Evolutionary conservation across 2,329 filamentous ascomycete genomes (phyloP).

Genomic region (Xylariaceae sp.): DNA sequence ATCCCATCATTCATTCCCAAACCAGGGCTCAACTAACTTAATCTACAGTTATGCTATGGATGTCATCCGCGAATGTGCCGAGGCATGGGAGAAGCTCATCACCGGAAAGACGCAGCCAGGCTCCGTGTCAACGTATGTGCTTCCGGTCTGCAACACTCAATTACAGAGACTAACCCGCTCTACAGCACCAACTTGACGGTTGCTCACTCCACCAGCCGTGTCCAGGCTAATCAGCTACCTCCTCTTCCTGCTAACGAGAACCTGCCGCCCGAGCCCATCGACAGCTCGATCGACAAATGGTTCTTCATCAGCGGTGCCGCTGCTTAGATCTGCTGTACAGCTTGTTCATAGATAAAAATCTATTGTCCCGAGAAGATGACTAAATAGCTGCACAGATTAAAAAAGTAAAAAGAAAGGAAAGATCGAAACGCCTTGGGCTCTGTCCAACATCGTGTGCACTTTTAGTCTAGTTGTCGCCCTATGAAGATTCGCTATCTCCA

Average conservation of each 20-base stretch:
- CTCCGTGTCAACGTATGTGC: conserved; percentile 76
- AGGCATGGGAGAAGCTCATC: conserved; percentile 96
- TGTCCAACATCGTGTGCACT: neutral
- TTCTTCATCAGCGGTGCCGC: conserved; percentile 99
- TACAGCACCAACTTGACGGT: conserved; percentile 78
- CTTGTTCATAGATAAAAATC: conserved; percentile 32
- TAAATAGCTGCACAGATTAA: neutral
- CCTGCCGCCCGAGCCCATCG: conserved; percentile 79
- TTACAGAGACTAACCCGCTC: conserved; percentile 14
- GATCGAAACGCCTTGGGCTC: neutral
- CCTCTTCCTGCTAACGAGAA: conserved; percentile 78
- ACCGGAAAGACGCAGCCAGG: conserved; percentile 79
- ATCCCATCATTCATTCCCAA: neutral
- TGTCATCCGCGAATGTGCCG: conserved; percentile 89
- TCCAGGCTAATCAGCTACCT: conserved; percentile 65
- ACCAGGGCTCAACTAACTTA: conserved; percentile 25
- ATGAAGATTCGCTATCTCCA: neutral
- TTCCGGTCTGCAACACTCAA: neutral
- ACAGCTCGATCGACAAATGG: conserved; percentile 99
- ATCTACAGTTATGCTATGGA: conserved; percentile 77
- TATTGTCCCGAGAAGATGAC: neutral
- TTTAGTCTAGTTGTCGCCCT: neutral
- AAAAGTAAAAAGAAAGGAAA: neutral
- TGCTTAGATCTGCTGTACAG: conserved; percentile 51
- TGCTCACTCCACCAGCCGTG: conserved; percentile 66